phyloP scores from a whole-genome alignment of 129 eudicot genomes.

The Pseudognaphalium luteoalbum region DNA sequence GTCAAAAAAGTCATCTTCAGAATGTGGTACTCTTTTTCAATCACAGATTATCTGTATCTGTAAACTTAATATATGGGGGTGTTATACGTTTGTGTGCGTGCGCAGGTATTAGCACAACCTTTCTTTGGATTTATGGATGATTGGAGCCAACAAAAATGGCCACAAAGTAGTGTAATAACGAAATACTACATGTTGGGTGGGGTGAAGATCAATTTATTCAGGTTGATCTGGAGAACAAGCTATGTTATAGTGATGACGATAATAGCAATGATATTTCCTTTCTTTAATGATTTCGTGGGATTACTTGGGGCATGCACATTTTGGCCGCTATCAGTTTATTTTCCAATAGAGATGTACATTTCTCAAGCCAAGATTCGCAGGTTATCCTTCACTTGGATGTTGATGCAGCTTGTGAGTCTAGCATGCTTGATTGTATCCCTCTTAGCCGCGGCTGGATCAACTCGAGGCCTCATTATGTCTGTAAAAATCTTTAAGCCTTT shows the following conservation, averaged over 20 bases:
- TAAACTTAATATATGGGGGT: too few species aligned
- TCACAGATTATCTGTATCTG: neutral
- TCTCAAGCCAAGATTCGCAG: constrained; percentile 12
- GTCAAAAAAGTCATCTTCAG: neutral
- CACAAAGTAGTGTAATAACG: neutral
- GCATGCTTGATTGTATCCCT: constrained; percentile 7
- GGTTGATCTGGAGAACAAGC: neutral
- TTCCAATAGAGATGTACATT: constrained; percentile 20
- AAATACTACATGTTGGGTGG: neutral
- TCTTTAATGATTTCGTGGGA: constrained; percentile 28
- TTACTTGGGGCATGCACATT: constrained; percentile 27
- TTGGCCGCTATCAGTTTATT: constrained; percentile 29
- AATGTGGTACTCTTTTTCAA: neutral
- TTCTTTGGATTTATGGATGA: neutral
- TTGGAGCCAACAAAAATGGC: constrained; percentile 15
- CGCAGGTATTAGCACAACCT: constrained; percentile 15
- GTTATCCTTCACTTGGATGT: constrained; percentile 22
- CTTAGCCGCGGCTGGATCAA: constrained; percentile 9
- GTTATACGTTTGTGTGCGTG: neutral
- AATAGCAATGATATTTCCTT: constrained; percentile 17
- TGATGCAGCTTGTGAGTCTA: constrained; percentile 4
- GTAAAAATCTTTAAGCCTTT: neutral
- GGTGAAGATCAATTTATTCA: neutral
- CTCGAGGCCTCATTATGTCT: neutral
- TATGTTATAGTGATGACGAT: constrained; percentile 1